Conservation (phyloP, 2,329 filamentous ascomycete species). For the Fusarium pseudocircinatum region DNA sequence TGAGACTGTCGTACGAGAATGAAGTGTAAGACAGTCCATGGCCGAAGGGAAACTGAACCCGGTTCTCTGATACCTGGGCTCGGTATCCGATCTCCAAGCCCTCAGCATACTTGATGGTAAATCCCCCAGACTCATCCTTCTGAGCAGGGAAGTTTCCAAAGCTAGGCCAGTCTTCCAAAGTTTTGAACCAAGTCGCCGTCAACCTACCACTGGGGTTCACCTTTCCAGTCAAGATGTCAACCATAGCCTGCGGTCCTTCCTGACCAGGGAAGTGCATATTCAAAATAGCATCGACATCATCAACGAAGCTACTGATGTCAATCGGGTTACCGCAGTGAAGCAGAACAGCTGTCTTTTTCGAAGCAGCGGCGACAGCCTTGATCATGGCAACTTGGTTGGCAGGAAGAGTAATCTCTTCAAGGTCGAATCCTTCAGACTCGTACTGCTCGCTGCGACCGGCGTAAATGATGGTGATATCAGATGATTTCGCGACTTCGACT, state of each 20-base stretch:
- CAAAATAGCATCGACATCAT: neutral
- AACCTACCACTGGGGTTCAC: neutral
- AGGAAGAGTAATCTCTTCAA: neutral
- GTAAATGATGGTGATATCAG: neutral
- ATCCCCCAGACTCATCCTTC: neutral
- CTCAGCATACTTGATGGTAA: constrained; percentile 11
- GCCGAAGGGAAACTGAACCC: constrained; percentile 13
- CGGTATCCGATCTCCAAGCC: constrained; percentile 27
- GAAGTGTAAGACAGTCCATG: constrained; percentile 27
- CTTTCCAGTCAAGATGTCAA: neutral
- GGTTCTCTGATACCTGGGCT: neutral
- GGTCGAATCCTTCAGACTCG: neutral
- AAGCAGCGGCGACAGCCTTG: neutral
- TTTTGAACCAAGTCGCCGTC: neutral
- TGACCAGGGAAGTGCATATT: neutral
- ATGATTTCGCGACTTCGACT: neutral
- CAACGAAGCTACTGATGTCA: neutral
- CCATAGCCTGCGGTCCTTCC: neutral
- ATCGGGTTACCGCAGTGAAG: neutral
- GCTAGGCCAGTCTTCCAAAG: neutral
- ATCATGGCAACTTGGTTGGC: neutral
- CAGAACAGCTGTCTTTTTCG: neutral
- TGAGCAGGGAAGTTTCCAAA: constrained; percentile 17
- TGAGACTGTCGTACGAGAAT: neutral
- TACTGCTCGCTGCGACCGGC: neutral